Percentiles rank a stretch among this genome's conserved stretches.
Evolutionary conservation across 208 protist species (phyloP).

Genomic region (Trypanosomatidae sp.): DNA sequence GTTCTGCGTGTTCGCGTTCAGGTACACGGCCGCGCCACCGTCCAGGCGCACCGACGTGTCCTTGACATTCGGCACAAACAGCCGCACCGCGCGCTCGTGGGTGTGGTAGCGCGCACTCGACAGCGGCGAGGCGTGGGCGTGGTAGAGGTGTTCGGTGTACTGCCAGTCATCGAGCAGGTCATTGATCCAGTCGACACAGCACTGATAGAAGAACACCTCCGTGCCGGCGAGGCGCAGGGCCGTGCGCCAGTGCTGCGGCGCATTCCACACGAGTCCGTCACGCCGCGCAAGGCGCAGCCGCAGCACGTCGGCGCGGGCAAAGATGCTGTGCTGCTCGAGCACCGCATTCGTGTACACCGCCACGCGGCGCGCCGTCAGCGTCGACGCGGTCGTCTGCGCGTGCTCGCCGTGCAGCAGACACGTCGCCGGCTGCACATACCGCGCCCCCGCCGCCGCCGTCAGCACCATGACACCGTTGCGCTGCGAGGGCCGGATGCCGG

Average conservation of each 20-base stretch:
- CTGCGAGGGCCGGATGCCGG: constrained; percentile 67
- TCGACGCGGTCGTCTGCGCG: constrained; percentile 44
- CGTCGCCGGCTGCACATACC: constrained; percentile 71
- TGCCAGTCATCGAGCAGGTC: constrained; percentile 79
- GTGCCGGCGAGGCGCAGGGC: constrained; percentile 27
- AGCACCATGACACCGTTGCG: constrained; percentile 40
- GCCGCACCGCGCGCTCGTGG: constrained; percentile 31
- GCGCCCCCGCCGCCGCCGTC: constrained; percentile 43
- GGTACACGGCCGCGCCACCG: constrained; percentile 14
- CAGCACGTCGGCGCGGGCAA: constrained; percentile 32
- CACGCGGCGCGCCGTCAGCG: constrained; percentile 51
- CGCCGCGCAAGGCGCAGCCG: constrained; percentile 69
- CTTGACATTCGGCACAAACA: constrained; percentile 75
- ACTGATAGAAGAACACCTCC: constrained; percentile 69
- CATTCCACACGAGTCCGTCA: constrained; percentile 64
- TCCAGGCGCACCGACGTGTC: constrained; percentile 62
- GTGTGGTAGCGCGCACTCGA: constrained; percentile 75
- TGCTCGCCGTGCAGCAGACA: constrained; percentile 48
- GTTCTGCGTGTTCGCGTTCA: constrained; percentile 74
- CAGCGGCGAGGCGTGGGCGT: constrained; percentile 48
- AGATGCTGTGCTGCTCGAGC: constrained; percentile 32
- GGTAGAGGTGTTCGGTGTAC: constrained; percentile 74
- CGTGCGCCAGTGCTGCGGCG: constrained; percentile 63
- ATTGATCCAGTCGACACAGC: constrained; percentile 67
- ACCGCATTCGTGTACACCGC: constrained; percentile 55